phyloP scores from a whole-genome alignment of 768 basidiomycete species.

The Antrodiella citrinella region DNA sequence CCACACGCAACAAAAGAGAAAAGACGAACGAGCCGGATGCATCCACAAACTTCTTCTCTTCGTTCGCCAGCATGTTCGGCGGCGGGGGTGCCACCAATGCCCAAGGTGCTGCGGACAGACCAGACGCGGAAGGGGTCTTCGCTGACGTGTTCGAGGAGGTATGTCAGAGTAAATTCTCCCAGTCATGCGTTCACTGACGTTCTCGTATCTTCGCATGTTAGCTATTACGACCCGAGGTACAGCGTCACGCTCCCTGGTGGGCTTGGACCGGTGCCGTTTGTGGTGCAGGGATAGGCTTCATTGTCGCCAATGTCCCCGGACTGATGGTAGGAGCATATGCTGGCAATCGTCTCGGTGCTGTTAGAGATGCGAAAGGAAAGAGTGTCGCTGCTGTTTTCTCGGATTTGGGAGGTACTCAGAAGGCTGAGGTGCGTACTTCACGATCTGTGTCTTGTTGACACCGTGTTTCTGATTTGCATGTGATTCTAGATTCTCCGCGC shows the following conservation, averaged over 20 bases:
- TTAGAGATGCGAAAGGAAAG: constrained; percentile 92
- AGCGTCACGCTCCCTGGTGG: constrained; percentile 67
- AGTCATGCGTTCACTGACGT: not conserved
- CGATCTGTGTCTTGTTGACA: too few species aligned
- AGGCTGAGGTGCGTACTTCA: constrained; percentile 68
- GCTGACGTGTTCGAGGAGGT: constrained; percentile 92
- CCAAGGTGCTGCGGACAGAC: constrained; percentile 35
- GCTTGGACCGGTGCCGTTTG: constrained; percentile 60
- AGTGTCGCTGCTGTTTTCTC: constrained; percentile 85
- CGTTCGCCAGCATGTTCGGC: constrained; percentile 69
- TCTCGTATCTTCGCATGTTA: constrained; percentile 17
- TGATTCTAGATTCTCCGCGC: constrained; percentile 70
- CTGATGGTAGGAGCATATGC: constrained; percentile 80
- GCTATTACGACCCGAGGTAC: constrained; percentile 78
- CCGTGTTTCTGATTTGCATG: too few species aligned
- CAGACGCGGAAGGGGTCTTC: constrained; percentile 77
- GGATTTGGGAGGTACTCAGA: constrained; percentile 67
- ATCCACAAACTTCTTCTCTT: constrained; percentile 66
- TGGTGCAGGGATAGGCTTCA: constrained; percentile 47
- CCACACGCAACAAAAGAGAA: constrained; percentile 41
- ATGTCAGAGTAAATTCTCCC: constrained; percentile 15
- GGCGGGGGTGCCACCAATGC: constrained; percentile 26
- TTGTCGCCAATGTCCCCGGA: constrained; percentile 76
- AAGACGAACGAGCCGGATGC: constrained; percentile 56
- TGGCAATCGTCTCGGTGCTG: constrained; percentile 84